Percentiles rank a stretch among this genome's conserved stretches.
These are phyloP conservation scores for Logfia minima DNA, from an alignment of 129 eudicot species.

Conservation along the genomic window DNA sequence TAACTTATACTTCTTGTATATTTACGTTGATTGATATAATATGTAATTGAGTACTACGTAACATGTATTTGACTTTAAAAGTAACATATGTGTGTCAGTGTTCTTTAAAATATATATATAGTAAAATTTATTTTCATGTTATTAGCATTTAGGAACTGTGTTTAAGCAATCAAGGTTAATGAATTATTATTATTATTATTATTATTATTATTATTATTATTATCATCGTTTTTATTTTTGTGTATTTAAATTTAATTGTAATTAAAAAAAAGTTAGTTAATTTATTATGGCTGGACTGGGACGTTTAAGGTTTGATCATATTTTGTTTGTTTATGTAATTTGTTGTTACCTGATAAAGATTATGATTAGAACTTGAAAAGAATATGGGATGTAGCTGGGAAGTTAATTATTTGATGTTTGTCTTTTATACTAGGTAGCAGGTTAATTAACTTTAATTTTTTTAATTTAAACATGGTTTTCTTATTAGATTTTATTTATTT, in stretches of 20 bases:
- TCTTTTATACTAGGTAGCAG: background rate
- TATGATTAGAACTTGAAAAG: background rate
- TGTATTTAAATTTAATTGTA: background rate
- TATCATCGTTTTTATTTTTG: background rate
- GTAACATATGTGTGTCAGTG: too few species aligned
- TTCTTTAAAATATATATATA: too few species aligned
- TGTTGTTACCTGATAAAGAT: background rate
- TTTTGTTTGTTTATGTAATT: slow-evolving; percentile 25
- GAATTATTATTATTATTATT: too few species aligned
- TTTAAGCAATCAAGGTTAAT: too few species aligned
- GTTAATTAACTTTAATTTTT: background rate
- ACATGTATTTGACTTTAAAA: background rate
- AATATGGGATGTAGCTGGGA: background rate
- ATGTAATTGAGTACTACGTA: background rate
- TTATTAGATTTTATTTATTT: background rate
- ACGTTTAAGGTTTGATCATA: background rate
- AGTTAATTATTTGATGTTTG: background rate
- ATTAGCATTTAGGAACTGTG: background rate
- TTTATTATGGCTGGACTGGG: background rate
- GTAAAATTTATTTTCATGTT: background rate
- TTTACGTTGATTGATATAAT: background rate
- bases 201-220: too few species aligned
- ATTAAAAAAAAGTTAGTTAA: background rate
- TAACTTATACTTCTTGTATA: background rate
- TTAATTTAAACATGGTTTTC: background rate